Evolutionary conservation across 805 yeast species (phyloP).

Genomic region (Saturnispora kantuleensis): DNA sequence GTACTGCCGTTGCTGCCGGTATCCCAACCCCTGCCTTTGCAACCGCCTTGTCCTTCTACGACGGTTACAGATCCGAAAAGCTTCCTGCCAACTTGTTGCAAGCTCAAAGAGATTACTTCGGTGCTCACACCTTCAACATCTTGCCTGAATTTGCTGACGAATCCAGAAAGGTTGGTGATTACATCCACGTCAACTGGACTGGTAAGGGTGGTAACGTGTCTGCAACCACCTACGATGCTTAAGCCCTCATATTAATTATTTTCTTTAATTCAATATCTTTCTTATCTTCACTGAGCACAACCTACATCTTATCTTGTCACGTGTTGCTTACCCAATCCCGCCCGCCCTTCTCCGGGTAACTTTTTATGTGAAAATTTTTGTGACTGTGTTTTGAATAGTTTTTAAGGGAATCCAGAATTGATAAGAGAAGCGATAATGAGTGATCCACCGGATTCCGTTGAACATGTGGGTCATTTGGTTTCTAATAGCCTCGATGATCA

Average conservation of each 20-base stretch:
- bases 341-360: neutral
- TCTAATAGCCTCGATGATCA: neutral
- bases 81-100: constrained; percentile 97
- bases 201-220: constrained; percentile 98
- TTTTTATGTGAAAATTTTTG: constrained; percentile 1
- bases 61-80: constrained; percentile 93
- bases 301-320: no score
- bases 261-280: no score
- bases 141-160: constrained; percentile 77
- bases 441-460: neutral
- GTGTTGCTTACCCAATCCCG: no score
- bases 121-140: constrained; percentile 98
- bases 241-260: constrained; percentile 15
- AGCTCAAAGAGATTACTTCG: constrained; percentile 99
- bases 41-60: constrained; percentile 95
- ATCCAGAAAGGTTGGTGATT: constrained; percentile 64
- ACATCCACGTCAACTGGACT: constrained; percentile 98
- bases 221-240: constrained; percentile 91
- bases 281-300: neutral
- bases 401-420: neutral
- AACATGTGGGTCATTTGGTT: neutral
- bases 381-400: constrained; percentile 6
- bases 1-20: constrained; percentile 73
- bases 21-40: constrained; percentile 97
- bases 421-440: neutral